Evolutionary conservation across 768 basidiomycete species (phyloP).

Genomic region (Xanthoconium stramineum): DNA sequence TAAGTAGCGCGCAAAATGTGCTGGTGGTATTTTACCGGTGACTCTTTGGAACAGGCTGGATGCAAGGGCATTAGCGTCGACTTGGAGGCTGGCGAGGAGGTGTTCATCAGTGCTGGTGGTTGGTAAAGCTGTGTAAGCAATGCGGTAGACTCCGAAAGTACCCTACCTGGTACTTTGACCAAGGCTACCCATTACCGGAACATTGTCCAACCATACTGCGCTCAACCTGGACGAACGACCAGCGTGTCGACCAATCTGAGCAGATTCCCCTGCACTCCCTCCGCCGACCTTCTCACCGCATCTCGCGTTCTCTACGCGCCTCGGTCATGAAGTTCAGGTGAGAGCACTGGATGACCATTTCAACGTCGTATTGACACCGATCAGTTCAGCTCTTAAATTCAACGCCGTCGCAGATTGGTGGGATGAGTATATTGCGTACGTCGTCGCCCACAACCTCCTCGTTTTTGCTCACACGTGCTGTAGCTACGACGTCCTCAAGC

Average conservation of each 20-base stretch:
- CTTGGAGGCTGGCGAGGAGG: too few species aligned
- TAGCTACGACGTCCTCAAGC: conserved; percentile 86
- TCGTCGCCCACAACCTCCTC: conserved; percentile 11
- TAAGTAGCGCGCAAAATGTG: too few species aligned
- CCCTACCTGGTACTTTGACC: background rate
- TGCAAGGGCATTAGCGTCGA: too few species aligned
- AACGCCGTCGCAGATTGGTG: conserved; percentile 92
- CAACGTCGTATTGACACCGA: background rate
- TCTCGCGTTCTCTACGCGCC: conserved; percentile 3
- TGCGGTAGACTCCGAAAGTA: background rate
- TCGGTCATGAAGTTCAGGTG: conserved; percentile 38
- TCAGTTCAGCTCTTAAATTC: conserved; percentile 81
- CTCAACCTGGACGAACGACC: background rate
- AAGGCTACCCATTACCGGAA: background rate
- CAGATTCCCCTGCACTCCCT: conserved; percentile 25
- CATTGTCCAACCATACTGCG: conserved; percentile 8
- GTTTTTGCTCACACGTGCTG: background rate
- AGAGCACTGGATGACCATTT: background rate
- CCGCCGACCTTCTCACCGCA: background rate
- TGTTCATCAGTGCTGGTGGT: too few species aligned
- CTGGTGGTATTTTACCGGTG: too few species aligned
- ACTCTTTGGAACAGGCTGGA: too few species aligned
- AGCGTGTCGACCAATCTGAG: conserved; percentile 13
- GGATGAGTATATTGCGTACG: conserved; percentile 87
- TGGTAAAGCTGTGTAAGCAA: background rate